These are phyloP conservation scores for Podila clonocystis DNA, from an alignment of 192 early-diverging fungal species.

Conservation along the genomic window DNA sequence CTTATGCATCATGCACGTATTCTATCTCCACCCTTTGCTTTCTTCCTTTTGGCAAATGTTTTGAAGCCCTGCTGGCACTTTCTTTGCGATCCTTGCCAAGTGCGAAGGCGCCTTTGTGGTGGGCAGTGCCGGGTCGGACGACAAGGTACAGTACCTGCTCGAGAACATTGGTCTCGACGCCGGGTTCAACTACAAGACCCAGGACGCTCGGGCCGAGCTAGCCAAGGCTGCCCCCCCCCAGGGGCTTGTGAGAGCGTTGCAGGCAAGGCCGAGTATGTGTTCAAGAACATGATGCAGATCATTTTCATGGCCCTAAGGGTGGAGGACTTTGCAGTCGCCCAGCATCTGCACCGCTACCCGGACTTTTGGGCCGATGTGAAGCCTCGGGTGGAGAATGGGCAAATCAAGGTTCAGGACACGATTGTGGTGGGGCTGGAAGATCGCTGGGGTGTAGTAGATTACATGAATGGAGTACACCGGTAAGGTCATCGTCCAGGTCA, in stretches of 20 bases:
- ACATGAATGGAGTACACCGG: slow-evolving; percentile 72
- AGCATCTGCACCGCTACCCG: slow-evolving; percentile 54
- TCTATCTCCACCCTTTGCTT: neutral
- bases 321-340: slow-evolving; percentile 72
- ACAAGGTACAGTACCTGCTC: slow-evolving; percentile 78
- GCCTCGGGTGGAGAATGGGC: slow-evolving; percentile 63
- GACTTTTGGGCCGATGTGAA: slow-evolving; percentile 69
- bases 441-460: slow-evolving; percentile 60
- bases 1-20: neutral
- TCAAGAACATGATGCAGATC: slow-evolving; percentile 67
- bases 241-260: slow-evolving; percentile 83
- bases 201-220: slow-evolving; percentile 61
- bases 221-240: slow-evolving; percentile 73
- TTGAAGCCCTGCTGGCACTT: slow-evolving; percentile 5
- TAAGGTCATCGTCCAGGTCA: slow-evolving; percentile 64
- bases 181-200: slow-evolving; percentile 92
- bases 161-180: slow-evolving; percentile 75
- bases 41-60: neutral
- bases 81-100: slow-evolving; percentile 79
- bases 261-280: slow-evolving; percentile 49
- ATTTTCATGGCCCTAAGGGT: slow-evolving; percentile 67
- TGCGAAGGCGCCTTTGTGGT: slow-evolving; percentile 79
- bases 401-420: slow-evolving; percentile 67
- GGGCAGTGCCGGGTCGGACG: slow-evolving; percentile 83
- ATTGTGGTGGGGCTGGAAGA: slow-evolving; percentile 72